phyloP scores from a whole-genome alignment of 306 rosid genomes.

The Prinsepia uniflora region DNA sequence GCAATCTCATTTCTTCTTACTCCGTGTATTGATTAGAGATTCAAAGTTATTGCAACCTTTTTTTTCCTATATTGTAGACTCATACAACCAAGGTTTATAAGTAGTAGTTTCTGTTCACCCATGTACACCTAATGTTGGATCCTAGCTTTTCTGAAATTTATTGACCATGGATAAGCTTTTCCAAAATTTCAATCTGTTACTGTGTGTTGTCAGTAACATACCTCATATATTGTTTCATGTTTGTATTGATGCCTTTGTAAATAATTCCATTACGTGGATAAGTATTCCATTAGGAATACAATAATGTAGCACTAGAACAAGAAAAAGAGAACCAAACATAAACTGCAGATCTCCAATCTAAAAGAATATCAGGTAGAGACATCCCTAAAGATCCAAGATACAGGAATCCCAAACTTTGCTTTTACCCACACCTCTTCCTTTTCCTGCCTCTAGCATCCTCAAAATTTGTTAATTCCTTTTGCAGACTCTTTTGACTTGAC shows the following conservation, averaged over 20 bases:
- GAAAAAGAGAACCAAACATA: no score
- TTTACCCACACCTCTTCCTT: no score
- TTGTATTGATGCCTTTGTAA: neutral
- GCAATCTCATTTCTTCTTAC: neutral
- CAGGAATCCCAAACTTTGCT: no score
- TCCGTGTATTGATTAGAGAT: neutral
- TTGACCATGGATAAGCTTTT: neutral
- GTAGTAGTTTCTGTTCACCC: neutral
- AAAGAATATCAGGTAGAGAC: no score
- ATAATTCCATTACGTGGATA: no score
- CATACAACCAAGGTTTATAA: no score
- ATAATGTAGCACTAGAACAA: no score
- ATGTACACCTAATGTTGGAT: constrained; percentile 6
- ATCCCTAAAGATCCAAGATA: no score
- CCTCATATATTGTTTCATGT: constrained; percentile 7
- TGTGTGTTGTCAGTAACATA: constrained; percentile 3
- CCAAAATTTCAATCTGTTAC: neutral
- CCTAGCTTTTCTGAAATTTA: constrained; percentile 1
- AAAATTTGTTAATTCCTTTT: no score
- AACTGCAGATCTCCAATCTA: no score
- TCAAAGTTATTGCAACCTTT: neutral
- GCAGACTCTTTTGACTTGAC: neutral
- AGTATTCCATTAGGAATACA: no score
- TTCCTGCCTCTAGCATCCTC: no score
- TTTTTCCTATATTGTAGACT: neutral